Evolutionary conservation across 2,329 filamentous ascomycete species (phyloP).

Genomic region (Paramyrothecium roridum): DNA sequence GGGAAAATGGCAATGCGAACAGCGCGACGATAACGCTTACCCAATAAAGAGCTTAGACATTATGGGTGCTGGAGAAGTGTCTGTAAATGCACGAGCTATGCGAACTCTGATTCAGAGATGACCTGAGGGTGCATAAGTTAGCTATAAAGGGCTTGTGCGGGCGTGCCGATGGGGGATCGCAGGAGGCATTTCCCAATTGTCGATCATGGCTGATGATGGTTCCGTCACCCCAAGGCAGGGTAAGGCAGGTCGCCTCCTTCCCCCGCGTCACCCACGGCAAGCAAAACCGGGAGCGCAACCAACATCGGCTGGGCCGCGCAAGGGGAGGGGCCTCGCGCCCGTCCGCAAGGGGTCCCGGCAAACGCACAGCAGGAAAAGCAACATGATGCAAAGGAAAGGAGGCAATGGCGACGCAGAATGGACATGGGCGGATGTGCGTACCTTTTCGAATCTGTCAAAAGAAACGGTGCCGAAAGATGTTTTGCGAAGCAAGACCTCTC

Average conservation of each 20-base stretch:
- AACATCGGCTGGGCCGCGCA: no score
- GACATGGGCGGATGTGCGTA: neutral
- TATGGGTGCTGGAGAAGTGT: conserved; percentile 18
- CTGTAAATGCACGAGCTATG: conserved; percentile 7
- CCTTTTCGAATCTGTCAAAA: neutral
- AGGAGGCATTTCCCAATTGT: no score
- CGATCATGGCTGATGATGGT: neutral
- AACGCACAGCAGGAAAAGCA: no score
- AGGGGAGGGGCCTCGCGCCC: no score
- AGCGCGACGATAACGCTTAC: conserved; percentile 49
- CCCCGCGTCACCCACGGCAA: no score
- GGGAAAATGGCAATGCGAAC: conserved; percentile 2
- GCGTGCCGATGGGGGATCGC: neutral
- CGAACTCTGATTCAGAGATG: neutral
- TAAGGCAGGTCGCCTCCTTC: no score
- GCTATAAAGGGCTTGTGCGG: neutral
- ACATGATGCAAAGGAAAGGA: neutral
- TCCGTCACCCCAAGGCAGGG: no score
- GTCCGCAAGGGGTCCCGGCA: no score
- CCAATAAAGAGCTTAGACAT: conserved; percentile 97
- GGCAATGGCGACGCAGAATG: neutral
- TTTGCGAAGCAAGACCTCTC: no score
- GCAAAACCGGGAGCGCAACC: no score
- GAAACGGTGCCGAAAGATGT: no score
- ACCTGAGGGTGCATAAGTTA: neutral